A percentile compares a stretch with the other conserved stretches of the same genome.
Evolutionary conservation across 2,329 filamentous ascomycete genomes (phyloP).

Genomic region (Scytalidium sp.): DNA sequence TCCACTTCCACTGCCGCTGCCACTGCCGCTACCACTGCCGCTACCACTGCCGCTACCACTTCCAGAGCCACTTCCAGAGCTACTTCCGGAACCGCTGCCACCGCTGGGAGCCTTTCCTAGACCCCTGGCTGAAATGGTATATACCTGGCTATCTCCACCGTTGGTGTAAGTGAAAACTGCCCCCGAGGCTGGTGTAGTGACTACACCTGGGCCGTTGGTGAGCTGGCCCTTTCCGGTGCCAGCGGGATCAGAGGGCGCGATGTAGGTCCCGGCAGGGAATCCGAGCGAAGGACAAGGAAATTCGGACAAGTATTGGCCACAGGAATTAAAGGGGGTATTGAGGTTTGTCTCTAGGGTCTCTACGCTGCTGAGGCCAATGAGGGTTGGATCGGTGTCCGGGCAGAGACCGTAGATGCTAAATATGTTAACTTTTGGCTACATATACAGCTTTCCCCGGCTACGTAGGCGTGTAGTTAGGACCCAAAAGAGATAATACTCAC

Average conservation of each 20-base stretch:
- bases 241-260: slow-evolving; percentile 19
- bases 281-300: slow-evolving; percentile 21
- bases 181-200: slow-evolving; percentile 32
- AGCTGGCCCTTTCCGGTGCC: slow-evolving; percentile 29
- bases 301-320: slow-evolving; percentile 16
- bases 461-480: too few species aligned
- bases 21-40: not conserved
- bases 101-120: not conserved
- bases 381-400: slow-evolving; percentile 1
- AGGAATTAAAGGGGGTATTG: slow-evolving; percentile 17
- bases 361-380: not conserved
- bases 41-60: not conserved
- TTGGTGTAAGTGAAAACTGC: slow-evolving; percentile 33
- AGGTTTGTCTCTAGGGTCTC: slow-evolving; percentile 2
- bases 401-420: slow-evolving; percentile 1
- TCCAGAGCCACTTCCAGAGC: not conserved
- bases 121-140: slow-evolving; percentile 31
- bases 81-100: not conserved
- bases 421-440: not conserved
- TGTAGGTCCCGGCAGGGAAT: slow-evolving; percentile 19
- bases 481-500: too few species aligned
- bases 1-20: slow-evolving; percentile 1
- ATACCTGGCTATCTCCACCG: slow-evolving; percentile 22
- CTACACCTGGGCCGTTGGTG: slow-evolving; percentile 25
- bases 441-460: too few species aligned